phyloP scores from a whole-genome alignment of 1,284 basidiomycete species.

The Anthracocystis walkeri region DNA sequence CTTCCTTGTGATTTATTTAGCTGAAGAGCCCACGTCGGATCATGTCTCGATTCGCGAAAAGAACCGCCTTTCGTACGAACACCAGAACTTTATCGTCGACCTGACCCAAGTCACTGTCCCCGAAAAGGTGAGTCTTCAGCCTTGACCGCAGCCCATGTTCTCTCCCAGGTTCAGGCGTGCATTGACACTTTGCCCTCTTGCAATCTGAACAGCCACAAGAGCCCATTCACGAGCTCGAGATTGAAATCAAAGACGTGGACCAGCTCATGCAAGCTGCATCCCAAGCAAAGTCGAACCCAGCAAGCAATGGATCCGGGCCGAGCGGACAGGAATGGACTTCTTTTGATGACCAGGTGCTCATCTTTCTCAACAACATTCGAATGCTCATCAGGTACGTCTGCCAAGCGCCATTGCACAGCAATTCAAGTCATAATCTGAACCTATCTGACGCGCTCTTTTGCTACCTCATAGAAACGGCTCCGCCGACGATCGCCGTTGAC shows the following conservation, averaged over 20 bases:
- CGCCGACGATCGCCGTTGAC: not conserved
- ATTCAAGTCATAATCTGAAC: too few species aligned
- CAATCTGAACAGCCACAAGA: conserved; percentile 41
- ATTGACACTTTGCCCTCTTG: not conserved
- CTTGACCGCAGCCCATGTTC: too few species aligned
- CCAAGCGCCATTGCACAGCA: too few species aligned
- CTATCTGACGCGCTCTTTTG: too few species aligned
- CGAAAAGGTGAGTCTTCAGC: conserved; percentile 39
- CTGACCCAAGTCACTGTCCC: conserved; percentile 84
- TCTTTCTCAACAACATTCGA: conserved; percentile 67
- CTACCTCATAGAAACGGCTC: not conserved
- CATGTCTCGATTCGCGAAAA: conserved; percentile 75
- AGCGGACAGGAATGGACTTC: conserved; percentile 59
- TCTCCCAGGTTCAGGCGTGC: not conserved
- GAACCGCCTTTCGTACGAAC: conserved; percentile 92
- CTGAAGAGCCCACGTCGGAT: conserved; percentile 62
- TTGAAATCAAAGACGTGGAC: conserved; percentile 73
- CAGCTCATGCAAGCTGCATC: conserved; percentile 71
- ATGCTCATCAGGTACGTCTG: conserved; percentile 49
- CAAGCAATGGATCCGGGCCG: conserved; percentile 14
- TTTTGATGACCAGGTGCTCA: conserved; percentile 62
- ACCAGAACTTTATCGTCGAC: conserved; percentile 92
- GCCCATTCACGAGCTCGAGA: conserved; percentile 73
- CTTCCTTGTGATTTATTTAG: not conserved
- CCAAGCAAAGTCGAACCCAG: conserved; percentile 24